Percentiles rank a stretch among this genome's conserved stretches.
These are phyloP conservation scores for Cercospora sojina DNA, from an alignment of 2,329 filamentous ascomycete genomes.

Conservation along the genomic window DNA sequence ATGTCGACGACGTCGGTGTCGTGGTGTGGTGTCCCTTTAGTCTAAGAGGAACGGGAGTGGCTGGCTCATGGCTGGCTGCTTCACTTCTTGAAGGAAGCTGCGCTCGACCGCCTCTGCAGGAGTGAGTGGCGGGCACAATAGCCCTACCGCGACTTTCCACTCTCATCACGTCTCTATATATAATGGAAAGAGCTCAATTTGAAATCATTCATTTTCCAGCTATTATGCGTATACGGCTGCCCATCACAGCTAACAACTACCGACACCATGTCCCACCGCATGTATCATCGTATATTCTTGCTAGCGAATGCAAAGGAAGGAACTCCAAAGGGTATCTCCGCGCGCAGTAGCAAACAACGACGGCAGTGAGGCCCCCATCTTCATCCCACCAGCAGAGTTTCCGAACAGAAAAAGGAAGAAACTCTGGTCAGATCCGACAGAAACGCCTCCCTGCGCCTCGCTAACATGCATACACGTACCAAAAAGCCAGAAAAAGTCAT, in stretches of 20 bases:
- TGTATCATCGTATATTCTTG: background rate
- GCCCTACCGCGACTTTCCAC: background rate
- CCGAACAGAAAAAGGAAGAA: background rate
- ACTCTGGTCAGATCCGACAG: slow-evolving; percentile 16
- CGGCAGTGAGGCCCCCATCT: slow-evolving; percentile 11
- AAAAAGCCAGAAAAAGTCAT: background rate
- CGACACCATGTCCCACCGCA: background rate
- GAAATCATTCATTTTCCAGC: background rate
- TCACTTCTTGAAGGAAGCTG: background rate
- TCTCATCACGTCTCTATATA: background rate
- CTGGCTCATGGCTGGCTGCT: no score
- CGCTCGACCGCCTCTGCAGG: background rate
- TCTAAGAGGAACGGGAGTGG: no score
- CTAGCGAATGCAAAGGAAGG: slow-evolving; percentile 8
- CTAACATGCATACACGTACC: slow-evolving; percentile 18
- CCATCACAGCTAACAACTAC: background rate
- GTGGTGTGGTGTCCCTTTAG: no score
- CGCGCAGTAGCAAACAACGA: slow-evolving; percentile 17
- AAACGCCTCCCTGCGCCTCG: slow-evolving; percentile 26
- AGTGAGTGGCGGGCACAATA: background rate
- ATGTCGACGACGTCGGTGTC: no score
- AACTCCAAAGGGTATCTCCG: slow-evolving; percentile 22
- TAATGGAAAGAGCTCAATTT: background rate
- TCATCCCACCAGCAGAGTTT: slow-evolving; percentile 17
- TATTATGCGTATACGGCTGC: background rate